Evolutionary conservation across 208 protist species (phyloP), one percentile per base, ranked within the genome.

Genomic region (Trypanosomatidae sp.): DNA sequence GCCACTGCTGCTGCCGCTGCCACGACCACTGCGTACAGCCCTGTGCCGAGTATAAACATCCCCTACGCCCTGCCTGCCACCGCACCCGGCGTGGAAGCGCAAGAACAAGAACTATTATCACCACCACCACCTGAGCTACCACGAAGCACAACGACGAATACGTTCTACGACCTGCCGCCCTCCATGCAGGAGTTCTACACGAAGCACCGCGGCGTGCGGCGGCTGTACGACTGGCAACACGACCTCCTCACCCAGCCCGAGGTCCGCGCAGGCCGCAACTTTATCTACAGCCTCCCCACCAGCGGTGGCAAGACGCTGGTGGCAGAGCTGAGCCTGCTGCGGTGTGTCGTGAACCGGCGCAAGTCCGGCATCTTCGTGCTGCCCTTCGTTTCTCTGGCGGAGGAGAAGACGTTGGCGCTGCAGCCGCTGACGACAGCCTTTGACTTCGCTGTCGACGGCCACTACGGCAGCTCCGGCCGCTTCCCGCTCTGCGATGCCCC

Each of bases 291-390:
- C 46, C 76, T 97, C 19, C 95, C 96, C 33, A 98, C 96, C 13
- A 94, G 87, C 69, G 96, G 93, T 22, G 96, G 96, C 66, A 98
- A 98, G 77, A 98, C 94, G 15, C 83, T 99, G 17, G 95, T 99
- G 13, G 96, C 95, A 13, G 95, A 99, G 85, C 71, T 98, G n/a
- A 81, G 88, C 30, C 76, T 98, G 17, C 72, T 98, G 66, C 81
- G 90, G 17, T 95, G 83, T 44, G 71, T 98, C 43, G 36, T 98
- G 53, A 77, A 86, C 76, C 73, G 77, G 17, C 41, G 80, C 17
- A 82, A 77, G 62, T 96, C 97, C 17, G 83, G 84, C 58, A 71
- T 99, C n/a, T 85, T 98, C 64, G 86, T 98, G 43, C 76, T 99
- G 64, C 97, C 97, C n/a, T 99, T 91, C 66, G 94, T 99, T 3